phyloP scores from a whole-genome alignment of 2,329 filamentous ascomycete species.

The Colletotrichum sp. region DNA sequence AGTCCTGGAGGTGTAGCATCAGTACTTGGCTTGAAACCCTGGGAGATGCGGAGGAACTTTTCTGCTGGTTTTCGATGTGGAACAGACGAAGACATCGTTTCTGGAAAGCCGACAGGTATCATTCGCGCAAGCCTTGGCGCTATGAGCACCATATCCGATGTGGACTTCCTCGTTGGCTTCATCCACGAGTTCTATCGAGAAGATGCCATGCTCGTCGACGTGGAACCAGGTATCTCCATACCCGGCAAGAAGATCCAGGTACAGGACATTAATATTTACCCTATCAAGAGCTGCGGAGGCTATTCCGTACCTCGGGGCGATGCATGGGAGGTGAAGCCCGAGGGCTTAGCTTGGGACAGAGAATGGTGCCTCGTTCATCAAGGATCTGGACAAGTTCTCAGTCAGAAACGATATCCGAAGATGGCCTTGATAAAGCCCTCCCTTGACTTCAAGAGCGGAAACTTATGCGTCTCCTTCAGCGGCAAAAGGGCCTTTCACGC shows the following conservation, averaged over 20 bases:
- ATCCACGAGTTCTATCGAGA: conserved; percentile 69
- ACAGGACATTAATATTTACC: conserved; percentile 78
- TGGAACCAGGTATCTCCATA: neutral
- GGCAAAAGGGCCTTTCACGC: conserved; percentile 32
- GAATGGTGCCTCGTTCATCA: conserved; percentile 95
- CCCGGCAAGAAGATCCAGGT: conserved; percentile 36
- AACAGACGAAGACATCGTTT: conserved; percentile 79
- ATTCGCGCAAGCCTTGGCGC: conserved; percentile 87
- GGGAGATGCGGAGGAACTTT: conserved; percentile 86
- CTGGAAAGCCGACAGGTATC: conserved; percentile 86
- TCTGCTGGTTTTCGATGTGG: conserved; percentile 86
- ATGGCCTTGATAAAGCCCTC: conserved; percentile 85
- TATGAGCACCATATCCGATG: conserved; percentile 82
- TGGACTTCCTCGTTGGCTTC: conserved; percentile 74
- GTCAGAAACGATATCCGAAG: conserved; percentile 83
- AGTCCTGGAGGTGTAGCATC: conserved; percentile 87
- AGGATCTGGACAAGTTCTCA: conserved; percentile 83
- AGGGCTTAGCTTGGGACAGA: conserved; percentile 91
- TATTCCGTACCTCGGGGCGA: conserved; percentile 69
- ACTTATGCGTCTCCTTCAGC: conserved; percentile 65
- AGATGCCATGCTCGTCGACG: neutral
- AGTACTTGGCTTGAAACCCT: conserved; percentile 73
- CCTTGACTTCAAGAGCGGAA: conserved; percentile 72
- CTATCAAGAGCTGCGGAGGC: conserved; percentile 92
- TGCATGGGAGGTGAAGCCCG: conserved; percentile 77